A percentile compares a stretch with the other conserved stretches of the same genome.
phyloP scores from a whole-genome alignment of 495 filamentous ascomycete species.

The Talaromyces wortmannii region DNA sequence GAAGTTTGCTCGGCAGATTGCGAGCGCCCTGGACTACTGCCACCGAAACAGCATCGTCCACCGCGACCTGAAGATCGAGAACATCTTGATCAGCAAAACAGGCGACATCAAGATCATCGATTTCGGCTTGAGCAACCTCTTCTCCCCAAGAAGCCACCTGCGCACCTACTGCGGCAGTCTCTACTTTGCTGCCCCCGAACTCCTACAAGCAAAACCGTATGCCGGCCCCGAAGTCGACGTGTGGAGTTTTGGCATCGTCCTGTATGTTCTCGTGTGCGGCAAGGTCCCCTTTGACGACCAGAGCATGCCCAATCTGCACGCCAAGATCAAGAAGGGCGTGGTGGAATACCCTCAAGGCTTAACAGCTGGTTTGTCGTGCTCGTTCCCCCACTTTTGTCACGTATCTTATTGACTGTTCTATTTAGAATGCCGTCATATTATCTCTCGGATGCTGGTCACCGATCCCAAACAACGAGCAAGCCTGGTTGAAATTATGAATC shows the following conservation, averaged over 20 bases:
- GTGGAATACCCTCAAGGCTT: slow-evolving; percentile 96
- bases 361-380: slow-evolving; percentile 60
- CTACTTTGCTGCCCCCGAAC: slow-evolving; percentile 95
- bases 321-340: slow-evolving; percentile 95
- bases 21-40: slow-evolving; percentile 97
- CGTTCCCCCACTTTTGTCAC: not conserved
- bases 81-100: slow-evolving; percentile 98
- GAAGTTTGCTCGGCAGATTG: slow-evolving; percentile 96
- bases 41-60: slow-evolving; percentile 99
- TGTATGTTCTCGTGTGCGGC: slow-evolving; percentile 95
- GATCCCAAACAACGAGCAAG: slow-evolving; percentile 83
- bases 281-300: slow-evolving; percentile 99
- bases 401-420: not conserved
- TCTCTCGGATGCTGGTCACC: slow-evolving; percentile 94
- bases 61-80: slow-evolving; percentile 97
- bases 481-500: slow-evolving; percentile 87
- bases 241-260: slow-evolving; percentile 99
- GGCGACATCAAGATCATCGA: slow-evolving; percentile 99
- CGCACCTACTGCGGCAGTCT: slow-evolving; percentile 98
- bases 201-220: slow-evolving; percentile 90
- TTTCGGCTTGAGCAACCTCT: slow-evolving; percentile 96
- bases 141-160: slow-evolving; percentile 76
- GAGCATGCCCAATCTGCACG: slow-evolving; percentile 97
- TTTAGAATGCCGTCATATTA: slow-evolving; percentile 85
- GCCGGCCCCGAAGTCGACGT: slow-evolving; percentile 96